A percentile compares a stretch with the other conserved stretches of the same genome.
phyloP scores from a whole-genome alignment of 768 basidiomycete genomes.

The Lactarius deliciosus region DNA sequence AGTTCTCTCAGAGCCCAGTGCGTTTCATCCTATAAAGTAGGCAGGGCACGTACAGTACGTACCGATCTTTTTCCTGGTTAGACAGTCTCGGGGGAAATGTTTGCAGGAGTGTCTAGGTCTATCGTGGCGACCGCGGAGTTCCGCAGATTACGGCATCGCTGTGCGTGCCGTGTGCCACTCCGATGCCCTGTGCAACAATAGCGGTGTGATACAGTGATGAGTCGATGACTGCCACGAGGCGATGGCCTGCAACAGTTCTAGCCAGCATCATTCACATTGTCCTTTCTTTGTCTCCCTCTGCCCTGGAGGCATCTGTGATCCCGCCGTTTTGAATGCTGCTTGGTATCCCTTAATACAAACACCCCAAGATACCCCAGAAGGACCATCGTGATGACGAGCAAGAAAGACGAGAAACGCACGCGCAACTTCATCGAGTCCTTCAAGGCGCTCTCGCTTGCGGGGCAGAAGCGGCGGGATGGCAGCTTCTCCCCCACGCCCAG shows the following conservation, averaged over 20 bases:
- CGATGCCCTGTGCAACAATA: not conserved
- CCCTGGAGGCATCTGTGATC: not conserved
- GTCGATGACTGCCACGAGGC: conserved; percentile 12
- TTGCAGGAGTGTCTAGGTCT: not conserved
- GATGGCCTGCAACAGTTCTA: conserved; percentile 1
- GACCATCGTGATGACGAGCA: conserved; percentile 14
- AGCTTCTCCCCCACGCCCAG: not conserved
- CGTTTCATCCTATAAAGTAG: conserved; percentile 46
- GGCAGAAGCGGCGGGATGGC: conserved; percentile 15
- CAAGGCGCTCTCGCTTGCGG: conserved; percentile 37
- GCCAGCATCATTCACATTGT: not conserved
- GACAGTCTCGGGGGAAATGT: not conserved
- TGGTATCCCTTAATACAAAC: conserved; percentile 6
- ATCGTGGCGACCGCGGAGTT: not conserved
- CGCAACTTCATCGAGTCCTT: conserved; percentile 38
- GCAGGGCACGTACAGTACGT: not conserved
- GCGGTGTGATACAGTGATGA: not conserved
- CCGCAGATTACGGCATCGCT: not conserved
- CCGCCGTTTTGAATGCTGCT: conserved; percentile 2
- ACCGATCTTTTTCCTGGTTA: conserved; percentile 8
- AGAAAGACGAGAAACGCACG: conserved; percentile 19
- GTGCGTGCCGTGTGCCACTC: not conserved
- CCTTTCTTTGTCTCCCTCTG: not conserved
- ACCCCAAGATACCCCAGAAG: conserved; percentile 2
- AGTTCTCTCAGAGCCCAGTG: conserved; percentile 59